Evolutionary conservation across 164 flowering plant species (phyloP), one percentile per base, ranked within the genome.

Genomic region (Stephania japonica): DNA sequence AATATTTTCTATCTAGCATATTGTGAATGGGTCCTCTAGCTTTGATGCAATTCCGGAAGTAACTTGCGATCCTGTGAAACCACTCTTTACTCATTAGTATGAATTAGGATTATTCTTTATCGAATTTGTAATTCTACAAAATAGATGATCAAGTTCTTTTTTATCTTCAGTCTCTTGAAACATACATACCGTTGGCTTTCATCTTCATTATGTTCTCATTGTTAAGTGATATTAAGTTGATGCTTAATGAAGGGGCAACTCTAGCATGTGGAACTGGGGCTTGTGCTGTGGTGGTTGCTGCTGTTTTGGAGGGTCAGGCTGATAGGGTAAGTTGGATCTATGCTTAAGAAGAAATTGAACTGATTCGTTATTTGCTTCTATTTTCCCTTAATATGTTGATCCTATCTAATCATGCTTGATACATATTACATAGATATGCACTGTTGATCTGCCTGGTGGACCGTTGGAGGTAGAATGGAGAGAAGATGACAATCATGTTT

Each of bases 231-330:
- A 21, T 59, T 59, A 19, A 59, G 21, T 21, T 19, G 64, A 47
- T 56, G 47, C 5, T 75, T 42, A 70, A 26, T 78, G 70, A 73
- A 96, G 99, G 98, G 78, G 97, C 97, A 71, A 96, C 99, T 38
- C 82, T 96, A 65, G 99, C 99, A 16, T 93, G 99, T 87, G 99
- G 99, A 75, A 93, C 99, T 68, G 99, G 98, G 74, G 98, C 99
- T 78, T 96, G 98, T 87, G 98, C 98, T 3, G 83, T 84, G 42
- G 97, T 91, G 42, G 97, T 96, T 75, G 99, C 99, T 59, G 98
- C 95, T 67, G 98, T 93, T 76, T 95, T 96, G 18, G 97, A 93
- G 82, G 98, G 95, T 75, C 92, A 72, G 75, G 83, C 98, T 76
- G 88, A 78, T 49, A 87, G 97, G 89, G 99, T 93, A 85, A 83